Conservation (phyloP, 1,139 yeast genomes). For the Meyerozyma sp. region DNA sequence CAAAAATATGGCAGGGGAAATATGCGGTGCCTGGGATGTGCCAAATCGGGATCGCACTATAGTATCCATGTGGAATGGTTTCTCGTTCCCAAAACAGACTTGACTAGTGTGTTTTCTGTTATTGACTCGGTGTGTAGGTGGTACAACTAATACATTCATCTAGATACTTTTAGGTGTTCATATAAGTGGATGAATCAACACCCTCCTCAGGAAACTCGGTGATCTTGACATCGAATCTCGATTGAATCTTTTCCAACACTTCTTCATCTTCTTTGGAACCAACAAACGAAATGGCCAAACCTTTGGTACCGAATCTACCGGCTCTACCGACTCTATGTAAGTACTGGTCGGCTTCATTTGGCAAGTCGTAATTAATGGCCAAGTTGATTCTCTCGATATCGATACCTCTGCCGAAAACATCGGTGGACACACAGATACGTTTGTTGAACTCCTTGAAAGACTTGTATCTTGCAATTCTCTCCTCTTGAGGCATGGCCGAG, state of each 20-base stretch:
- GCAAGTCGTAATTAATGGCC: slow-evolving; percentile 94
- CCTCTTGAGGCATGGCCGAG: slow-evolving; percentile 94
- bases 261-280: slow-evolving; percentile 83
- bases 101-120: slow-evolving; percentile 30
- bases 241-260: slow-evolving; percentile 89
- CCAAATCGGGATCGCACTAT: slow-evolving; percentile 8
- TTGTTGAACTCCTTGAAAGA: slow-evolving; percentile 96
- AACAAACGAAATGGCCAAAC: slow-evolving; percentile 90
- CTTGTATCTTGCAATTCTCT: slow-evolving; percentile 95
- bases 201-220: slow-evolving; percentile 97
- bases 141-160: slow-evolving; percentile 4
- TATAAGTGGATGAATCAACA: slow-evolving; percentile 94
- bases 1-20: slow-evolving; percentile 38
- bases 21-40: slow-evolving; percentile 37
- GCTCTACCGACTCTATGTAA: slow-evolving; percentile 99
- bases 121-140: slow-evolving; percentile 28
- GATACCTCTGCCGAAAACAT: slow-evolving; percentile 98
- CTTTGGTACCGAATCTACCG: slow-evolving; percentile 99
- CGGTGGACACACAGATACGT: slow-evolving; percentile 97
- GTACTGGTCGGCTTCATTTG: slow-evolving; percentile 92
- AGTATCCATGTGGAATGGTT: slow-evolving; percentile 58
- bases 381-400: slow-evolving; percentile 98
- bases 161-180: slow-evolving; percentile 64
- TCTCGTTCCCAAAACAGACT: slow-evolving; percentile 40
- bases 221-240: slow-evolving; percentile 93